Evolutionary conservation across 2,329 filamentous ascomycete genomes (phyloP).

Genomic region (Metarhizium brunneum): DNA sequence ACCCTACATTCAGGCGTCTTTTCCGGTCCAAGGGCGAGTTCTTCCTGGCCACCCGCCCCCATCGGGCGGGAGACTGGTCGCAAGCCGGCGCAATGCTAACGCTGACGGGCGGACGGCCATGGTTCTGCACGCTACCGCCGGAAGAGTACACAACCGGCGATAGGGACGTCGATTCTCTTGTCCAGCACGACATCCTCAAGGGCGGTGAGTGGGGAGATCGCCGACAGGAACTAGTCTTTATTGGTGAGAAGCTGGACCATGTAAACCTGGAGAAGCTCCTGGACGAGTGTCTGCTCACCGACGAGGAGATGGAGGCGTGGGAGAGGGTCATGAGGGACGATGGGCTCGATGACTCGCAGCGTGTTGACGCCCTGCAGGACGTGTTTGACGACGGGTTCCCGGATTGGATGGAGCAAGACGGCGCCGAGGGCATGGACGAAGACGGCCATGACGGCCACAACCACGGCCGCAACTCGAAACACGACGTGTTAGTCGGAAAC

Average conservation of each 20-base stretch:
- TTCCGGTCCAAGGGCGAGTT: slow-evolving; percentile 56
- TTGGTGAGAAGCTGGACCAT: slow-evolving; percentile 54
- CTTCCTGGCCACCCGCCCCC: slow-evolving; percentile 49
- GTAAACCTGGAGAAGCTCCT: slow-evolving; percentile 40
- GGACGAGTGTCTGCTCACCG: slow-evolving; percentile 52
- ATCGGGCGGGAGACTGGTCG: slow-evolving; percentile 49
- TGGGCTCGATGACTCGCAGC: slow-evolving; percentile 25
- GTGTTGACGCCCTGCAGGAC: slow-evolving; percentile 34
- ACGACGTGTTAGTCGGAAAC: not conserved
- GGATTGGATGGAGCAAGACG: slow-evolving; percentile 39
- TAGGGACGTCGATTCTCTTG: slow-evolving; percentile 35
- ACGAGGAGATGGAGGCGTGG: slow-evolving; percentile 47
- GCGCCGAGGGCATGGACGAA: slow-evolving; percentile 24
- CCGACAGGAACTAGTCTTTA: slow-evolving; percentile 64
- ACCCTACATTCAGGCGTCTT: slow-evolving; percentile 42
- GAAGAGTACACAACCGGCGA: slow-evolving; percentile 40
- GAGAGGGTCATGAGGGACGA: slow-evolving; percentile 39
- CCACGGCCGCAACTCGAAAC: not conserved
- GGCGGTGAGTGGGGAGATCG: slow-evolving; percentile 59
- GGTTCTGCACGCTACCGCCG: slow-evolving; percentile 52
- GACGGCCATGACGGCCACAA: slow-evolving; percentile 13
- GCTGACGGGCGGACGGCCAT: slow-evolving; percentile 41
- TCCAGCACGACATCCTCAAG: slow-evolving; percentile 39
- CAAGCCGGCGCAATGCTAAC: slow-evolving; percentile 58
- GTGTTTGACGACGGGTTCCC: slow-evolving; percentile 52